Percentiles rank a stretch among this genome's conserved stretches.
phyloP scores from a whole-genome alignment of 2,329 filamentous ascomycete genomes.

The Paecilomyces variotii region DNA sequence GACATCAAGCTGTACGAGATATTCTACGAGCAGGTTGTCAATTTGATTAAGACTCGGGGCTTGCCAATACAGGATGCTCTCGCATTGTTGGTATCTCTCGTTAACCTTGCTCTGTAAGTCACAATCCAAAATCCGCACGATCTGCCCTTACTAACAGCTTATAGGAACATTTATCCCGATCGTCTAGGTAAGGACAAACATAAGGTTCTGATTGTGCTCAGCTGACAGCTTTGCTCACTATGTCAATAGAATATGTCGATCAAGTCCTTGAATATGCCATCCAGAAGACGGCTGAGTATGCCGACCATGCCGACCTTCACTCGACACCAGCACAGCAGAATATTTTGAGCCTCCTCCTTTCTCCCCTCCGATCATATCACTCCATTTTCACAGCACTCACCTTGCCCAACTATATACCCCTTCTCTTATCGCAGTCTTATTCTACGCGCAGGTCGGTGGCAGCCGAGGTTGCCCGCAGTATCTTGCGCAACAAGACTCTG shows the following conservation, averaged over 20 bases:
- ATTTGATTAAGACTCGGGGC: slow-evolving; percentile 80
- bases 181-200: slow-evolving; percentile 44
- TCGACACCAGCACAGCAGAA: slow-evolving; percentile 80
- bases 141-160: not conserved
- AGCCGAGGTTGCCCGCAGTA: slow-evolving; percentile 71
- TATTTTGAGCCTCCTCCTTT: slow-evolving; percentile 80
- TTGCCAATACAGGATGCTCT: slow-evolving; percentile 92
- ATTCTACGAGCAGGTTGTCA: slow-evolving; percentile 88
- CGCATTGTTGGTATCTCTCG: slow-evolving; percentile 84
- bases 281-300: slow-evolving; percentile 76
- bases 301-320: slow-evolving; percentile 92
- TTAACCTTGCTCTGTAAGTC: slow-evolving; percentile 70
- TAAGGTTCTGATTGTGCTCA: not conserved
- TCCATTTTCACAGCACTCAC: slow-evolving; percentile 96
- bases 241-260: slow-evolving; percentile 73
- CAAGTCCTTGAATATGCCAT: slow-evolving; percentile 86
- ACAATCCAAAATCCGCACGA: not conserved
- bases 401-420: slow-evolving; percentile 81
- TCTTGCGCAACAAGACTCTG: slow-evolving; percentile 73
- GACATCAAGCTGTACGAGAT: slow-evolving; percentile 88
- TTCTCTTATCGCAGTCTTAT: slow-evolving; percentile 87
- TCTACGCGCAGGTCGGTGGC: slow-evolving; percentile 85
- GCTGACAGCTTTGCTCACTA: not conserved
- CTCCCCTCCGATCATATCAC: slow-evolving; percentile 79
- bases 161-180: slow-evolving; percentile 81